phyloP scores from a whole-genome alignment of 306 rosid species.

The Lathyrus sativus region DNA sequence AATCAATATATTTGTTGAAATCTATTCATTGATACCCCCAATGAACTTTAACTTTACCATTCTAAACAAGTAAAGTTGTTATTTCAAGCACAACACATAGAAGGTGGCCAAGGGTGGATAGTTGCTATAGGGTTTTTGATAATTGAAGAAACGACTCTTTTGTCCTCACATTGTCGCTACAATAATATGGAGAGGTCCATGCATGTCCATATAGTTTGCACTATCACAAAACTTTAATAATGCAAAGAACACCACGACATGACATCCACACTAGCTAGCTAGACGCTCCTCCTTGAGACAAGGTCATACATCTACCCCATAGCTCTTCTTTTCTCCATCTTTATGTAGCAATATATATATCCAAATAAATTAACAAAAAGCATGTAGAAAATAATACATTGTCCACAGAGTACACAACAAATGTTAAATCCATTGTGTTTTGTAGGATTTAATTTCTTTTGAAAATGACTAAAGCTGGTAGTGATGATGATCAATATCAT shows the following conservation, averaged over 20 bases:
- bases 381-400: conserved; percentile 17
- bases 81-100: no score
- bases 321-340: conserved; percentile 44
- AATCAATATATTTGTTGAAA: no score
- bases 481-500: conserved; percentile 4
- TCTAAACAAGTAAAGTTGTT: no score
- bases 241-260: conserved; percentile 42
- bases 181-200: conserved; percentile 57
- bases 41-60: no score
- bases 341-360: conserved; percentile 49
- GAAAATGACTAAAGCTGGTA: conserved; percentile 25
- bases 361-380: conserved; percentile 50
- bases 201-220: conserved; percentile 58
- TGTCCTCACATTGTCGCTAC: conserved; percentile 62
- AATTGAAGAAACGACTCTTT: conserved; percentile 68
- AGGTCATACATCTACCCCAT: conserved; percentile 36
- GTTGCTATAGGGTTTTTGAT: conserved; percentile 47
- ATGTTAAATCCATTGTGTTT: background rate
- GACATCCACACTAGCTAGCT: conserved; percentile 30
- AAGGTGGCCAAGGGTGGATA: conserved; percentile 21
- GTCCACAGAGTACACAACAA: conserved; percentile 23
- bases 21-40: no score
- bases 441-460: background rate
- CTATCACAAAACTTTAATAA: conserved; percentile 57
- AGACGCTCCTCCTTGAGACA: conserved; percentile 72